Evolutionary conservation across 345 rosid species (phyloP), one percentile per base, ranked within the genome.

Genomic region (Salix brachista): DNA sequence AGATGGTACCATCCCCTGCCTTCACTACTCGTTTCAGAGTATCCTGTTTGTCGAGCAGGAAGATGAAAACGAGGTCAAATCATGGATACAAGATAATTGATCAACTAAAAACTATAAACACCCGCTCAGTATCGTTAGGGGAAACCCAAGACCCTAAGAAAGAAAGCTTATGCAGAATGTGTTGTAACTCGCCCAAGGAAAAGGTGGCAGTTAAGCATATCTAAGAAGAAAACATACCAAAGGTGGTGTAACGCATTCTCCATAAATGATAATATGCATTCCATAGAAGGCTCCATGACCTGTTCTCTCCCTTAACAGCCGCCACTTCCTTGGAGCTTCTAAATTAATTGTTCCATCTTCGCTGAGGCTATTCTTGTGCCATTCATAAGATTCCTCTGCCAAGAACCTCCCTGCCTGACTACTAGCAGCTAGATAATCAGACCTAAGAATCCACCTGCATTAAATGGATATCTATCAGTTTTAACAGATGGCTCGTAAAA

Each of bases 271-370:
- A 62, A 94, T 82, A 69, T 88, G 88, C 91, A 92, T 77, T 58
- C 93, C 96, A 80, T 87, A 75, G 74, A 96, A 90, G 62, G 98
- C 98, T 78, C 99, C 98, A 69, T 94, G 97, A 65, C 98, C 97
- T 58, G 97, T 94, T 84, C 87, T 85, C 86, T 92, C 93, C 81
- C 85, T 85, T 39, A 91, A 76, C 4, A 89, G 89, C 72, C 98
- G 87, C 98, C 99, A 96, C 79, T 90, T 94, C 73, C 97, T 88
- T 58, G 98, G 98, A 74, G 94, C 87, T 82, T 91, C 97, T 25
- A 96, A 86, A 79, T 81, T 92, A 75, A 94, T 88, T 26, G 95
- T 84, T 71, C 95, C 97, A 80, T 94, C 97, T 83, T 91, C 89
- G 72, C 87, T 92, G 23, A 91, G 91, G 82, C 91, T 88, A 65